These are phyloP conservation scores for Ceratobasidium sp. DNA, from an alignment of 1,284 basidiomycete species.

Conservation along the genomic window DNA sequence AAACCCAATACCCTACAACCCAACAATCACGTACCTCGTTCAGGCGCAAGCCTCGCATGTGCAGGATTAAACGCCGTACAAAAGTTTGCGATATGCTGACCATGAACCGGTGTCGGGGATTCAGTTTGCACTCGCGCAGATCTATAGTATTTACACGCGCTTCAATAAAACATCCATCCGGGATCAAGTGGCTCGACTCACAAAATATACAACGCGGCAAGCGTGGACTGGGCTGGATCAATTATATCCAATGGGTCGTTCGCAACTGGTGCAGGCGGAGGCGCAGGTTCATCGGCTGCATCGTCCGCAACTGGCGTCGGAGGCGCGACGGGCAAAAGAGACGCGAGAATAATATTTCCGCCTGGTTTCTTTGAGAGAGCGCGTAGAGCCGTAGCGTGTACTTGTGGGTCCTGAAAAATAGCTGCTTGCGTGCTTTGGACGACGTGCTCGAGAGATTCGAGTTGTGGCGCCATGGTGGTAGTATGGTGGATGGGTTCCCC, in stretches of 20 bases:
- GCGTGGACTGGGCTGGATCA: slow-evolving; percentile 68
- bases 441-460: slow-evolving; percentile 39
- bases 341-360: slow-evolving; percentile 37
- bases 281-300: slow-evolving; percentile 10
- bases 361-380: slow-evolving; percentile 32
- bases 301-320: slow-evolving; percentile 38
- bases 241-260: slow-evolving; percentile 72
- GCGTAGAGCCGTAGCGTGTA: slow-evolving; percentile 23
- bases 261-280: slow-evolving; percentile 12
- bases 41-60: slow-evolving; percentile 74
- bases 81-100: slow-evolving; percentile 68
- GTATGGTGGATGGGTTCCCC: background rate
- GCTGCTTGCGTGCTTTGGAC: slow-evolving; percentile 18
- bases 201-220: slow-evolving; percentile 79
- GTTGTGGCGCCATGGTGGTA: slow-evolving; percentile 43
- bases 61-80: slow-evolving; percentile 70
- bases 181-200: slow-evolving; percentile 60
- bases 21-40: slow-evolving; percentile 68
- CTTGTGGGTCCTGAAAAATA: slow-evolving; percentile 22
- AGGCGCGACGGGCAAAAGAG: slow-evolving; percentile 40
- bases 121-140: slow-evolving; percentile 64
- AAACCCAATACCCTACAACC: slow-evolving; percentile 6
- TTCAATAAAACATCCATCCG: background rate
- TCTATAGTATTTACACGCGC: slow-evolving; percentile 56
- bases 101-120: slow-evolving; percentile 55